Evolutionary conservation across 1,284 basidiomycete genomes (phyloP), one percentile per base, ranked within the genome.

Genomic region (Boletus holoroseus): DNA sequence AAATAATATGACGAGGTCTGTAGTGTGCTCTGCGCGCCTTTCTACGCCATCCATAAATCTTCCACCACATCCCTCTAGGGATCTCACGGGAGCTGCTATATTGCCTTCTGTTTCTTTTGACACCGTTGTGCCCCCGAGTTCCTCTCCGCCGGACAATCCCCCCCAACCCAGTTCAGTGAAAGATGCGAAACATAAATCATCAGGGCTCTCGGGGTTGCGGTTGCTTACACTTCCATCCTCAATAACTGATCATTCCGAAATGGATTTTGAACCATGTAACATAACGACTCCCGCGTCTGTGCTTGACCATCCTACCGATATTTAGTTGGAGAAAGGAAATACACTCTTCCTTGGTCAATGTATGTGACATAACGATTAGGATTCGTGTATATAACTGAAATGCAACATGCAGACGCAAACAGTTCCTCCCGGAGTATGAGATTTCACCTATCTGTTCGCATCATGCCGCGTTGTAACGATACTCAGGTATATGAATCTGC

Each of bases 221-320:
- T 72, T 71, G 39, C 61, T 71, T 34, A 75, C 73, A 15, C 44
- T 46, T 31, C 37, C 27, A n/a, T 31, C 37, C 6, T 37, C 37
- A 15, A 1, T 31, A 22, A 54, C 42, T 26, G 32, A 32, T 30
- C 24, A 20, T 16, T 35, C 41, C 24, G 24, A 28, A 44, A 43
- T 34, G 8, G 36, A 35, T 24, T 39, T 41, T 31, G 27, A n/a
- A 7, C 20, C 22, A 2, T 32, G 24, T 28, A 26, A 15, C 26
- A 36, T 27, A 1, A 36, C 35, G 12, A 36, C 24, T 34, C 6
- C 27, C 7, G 26, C 40, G 20, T 20, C 16, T 7, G 43, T 32
- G 38, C 20, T 24, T 18, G 31, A 47, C 42, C 37, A 26, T 41
- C 22, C 30, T 5, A 26, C 47, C 18, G 24, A 31, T 39, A 20